Evolutionary conservation across 306 rosid genomes (phyloP).

Genomic region (Biancaea sappan): DNA sequence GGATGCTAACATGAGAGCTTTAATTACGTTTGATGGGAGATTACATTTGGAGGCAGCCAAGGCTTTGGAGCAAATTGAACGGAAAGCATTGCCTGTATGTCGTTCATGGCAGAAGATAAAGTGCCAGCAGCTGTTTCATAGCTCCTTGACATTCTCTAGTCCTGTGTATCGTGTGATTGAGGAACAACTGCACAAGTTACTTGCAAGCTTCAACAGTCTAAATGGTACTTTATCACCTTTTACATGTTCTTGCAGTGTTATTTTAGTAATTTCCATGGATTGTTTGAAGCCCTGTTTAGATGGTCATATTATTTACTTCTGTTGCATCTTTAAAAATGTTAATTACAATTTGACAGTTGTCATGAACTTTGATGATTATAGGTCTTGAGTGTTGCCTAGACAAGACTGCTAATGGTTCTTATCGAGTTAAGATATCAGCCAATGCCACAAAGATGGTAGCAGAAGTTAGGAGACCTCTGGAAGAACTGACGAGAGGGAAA

Average conservation of each 20-base stretch:
- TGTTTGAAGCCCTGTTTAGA: conserved; percentile 12
- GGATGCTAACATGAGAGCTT: conserved; percentile 68
- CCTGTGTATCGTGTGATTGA: conserved; percentile 65
- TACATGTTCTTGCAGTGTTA: background rate
- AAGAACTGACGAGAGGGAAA: conserved; percentile 78
- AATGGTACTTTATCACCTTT: conserved; percentile 52
- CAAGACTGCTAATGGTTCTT: conserved; percentile 62
- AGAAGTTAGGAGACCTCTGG: conserved; percentile 74
- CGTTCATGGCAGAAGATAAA: conserved; percentile 86
- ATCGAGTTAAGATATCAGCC: conserved; percentile 74
- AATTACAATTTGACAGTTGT: conserved; percentile 17
- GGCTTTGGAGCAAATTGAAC: conserved; percentile 86
- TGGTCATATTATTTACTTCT: background rate
- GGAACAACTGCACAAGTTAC: conserved; percentile 57
- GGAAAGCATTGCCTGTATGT: conserved; percentile 76
- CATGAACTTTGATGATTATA: conserved; percentile 39
- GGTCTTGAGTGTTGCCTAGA: conserved; percentile 70
- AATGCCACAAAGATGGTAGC: conserved; percentile 87
- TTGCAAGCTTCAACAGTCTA: conserved; percentile 48
- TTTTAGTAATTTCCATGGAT: conserved; percentile 5
- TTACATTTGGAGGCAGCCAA: conserved; percentile 92
- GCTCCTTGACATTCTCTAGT: conserved; percentile 63
- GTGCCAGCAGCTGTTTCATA: conserved; percentile 80
- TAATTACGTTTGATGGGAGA: conserved; percentile 83
- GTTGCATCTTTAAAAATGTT: conserved; percentile 4